Evolutionary conservation across 768 basidiomycete genomes (phyloP).

Genomic region (Leccinum fibrillosum): DNA sequence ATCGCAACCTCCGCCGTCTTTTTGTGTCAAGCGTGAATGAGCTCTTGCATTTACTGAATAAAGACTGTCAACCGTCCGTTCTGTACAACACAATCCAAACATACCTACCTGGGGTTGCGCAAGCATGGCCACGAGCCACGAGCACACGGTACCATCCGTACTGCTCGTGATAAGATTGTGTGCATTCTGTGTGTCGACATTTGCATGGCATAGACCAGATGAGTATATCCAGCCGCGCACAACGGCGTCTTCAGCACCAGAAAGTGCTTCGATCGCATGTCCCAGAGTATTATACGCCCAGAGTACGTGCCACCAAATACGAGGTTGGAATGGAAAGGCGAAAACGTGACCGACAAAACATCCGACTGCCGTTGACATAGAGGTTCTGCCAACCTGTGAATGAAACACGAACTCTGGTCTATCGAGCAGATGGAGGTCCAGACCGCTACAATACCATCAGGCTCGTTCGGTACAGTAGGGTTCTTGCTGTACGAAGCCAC

Average conservation of each 20-base stretch:
- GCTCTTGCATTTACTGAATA: slow-evolving; percentile 87
- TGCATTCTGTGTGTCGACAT: slow-evolving; percentile 99
- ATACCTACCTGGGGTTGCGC: slow-evolving; percentile 85
- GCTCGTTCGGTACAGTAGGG: slow-evolving; percentile 87
- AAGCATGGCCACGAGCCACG: slow-evolving; percentile 98
- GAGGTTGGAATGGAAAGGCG: slow-evolving; percentile 96
- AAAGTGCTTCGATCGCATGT: slow-evolving; percentile 93
- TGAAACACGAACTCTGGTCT: slow-evolving; percentile 98
- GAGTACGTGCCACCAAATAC: slow-evolving; percentile 99
- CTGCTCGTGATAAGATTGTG: slow-evolving; percentile 96
- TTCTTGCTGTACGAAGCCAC: slow-evolving; percentile 99
- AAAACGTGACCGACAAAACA: slow-evolving; percentile 94
- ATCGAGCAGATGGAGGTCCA: slow-evolving; percentile 95
- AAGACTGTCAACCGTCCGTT: slow-evolving; percentile 1
- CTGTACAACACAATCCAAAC: not conserved
- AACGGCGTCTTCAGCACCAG: slow-evolving; percentile 96
- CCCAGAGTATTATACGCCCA: slow-evolving; percentile 97
- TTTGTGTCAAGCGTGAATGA: slow-evolving; percentile 85
- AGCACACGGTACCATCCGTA: slow-evolving; percentile 95
- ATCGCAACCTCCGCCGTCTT: slow-evolving; percentile 97
- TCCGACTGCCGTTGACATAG: slow-evolving; percentile 65
- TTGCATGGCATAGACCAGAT: slow-evolving; percentile 97
- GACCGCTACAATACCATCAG: slow-evolving; percentile 94
- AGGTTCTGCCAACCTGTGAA: slow-evolving; percentile 69
- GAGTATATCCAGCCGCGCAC: slow-evolving; percentile 94